Percentiles rank a stretch among this genome's conserved stretches.
Evolutionary conservation across 2,329 filamentous ascomycete genomes (phyloP).

Genomic region (Neoarthrinium moseri): DNA sequence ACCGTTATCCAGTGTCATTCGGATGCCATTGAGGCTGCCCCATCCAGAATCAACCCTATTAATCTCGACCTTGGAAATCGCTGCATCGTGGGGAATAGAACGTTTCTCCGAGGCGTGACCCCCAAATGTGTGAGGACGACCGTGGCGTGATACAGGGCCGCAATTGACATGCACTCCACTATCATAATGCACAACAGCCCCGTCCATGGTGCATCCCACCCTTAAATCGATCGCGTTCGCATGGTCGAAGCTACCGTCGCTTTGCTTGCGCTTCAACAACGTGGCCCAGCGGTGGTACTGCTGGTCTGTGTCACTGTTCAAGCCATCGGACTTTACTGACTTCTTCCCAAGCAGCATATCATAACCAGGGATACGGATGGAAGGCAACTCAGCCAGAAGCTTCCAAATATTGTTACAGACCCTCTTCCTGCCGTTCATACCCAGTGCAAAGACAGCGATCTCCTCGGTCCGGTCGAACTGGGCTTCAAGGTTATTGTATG

Average conservation of each 20-base stretch:
- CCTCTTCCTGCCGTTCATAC: slow-evolving; percentile 37
- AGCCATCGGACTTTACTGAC: slow-evolving; percentile 23
- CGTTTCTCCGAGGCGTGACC: background rate
- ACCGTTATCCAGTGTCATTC: slow-evolving; percentile 8
- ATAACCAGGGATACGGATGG: slow-evolving; percentile 37
- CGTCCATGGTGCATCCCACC: slow-evolving; percentile 31
- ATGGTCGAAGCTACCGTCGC: slow-evolving; percentile 30
- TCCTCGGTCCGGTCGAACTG: slow-evolving; percentile 21
- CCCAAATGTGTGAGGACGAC: background rate
- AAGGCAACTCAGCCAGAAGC: slow-evolving; percentile 26
- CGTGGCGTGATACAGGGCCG: background rate
- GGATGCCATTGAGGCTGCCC: background rate
- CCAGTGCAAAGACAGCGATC: slow-evolving; percentile 32
- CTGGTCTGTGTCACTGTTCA: slow-evolving; percentile 16
- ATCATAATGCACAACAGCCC: slow-evolving; percentile 15
- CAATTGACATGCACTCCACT: background rate
- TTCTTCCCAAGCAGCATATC: slow-evolving; percentile 36
- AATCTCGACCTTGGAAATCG: background rate
- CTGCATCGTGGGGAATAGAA: background rate
- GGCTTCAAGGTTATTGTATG: background rate
- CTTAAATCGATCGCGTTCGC: slow-evolving; percentile 42
- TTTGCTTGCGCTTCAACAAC: slow-evolving; percentile 24
- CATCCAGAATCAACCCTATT: background rate
- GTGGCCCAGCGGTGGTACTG: slow-evolving; percentile 25
- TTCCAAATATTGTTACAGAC: slow-evolving; percentile 31